These are phyloP conservation scores for Arthrobotrys conoides DNA, from an alignment of 2,329 filamentous ascomycete genomes.

Conservation along the genomic window DNA sequence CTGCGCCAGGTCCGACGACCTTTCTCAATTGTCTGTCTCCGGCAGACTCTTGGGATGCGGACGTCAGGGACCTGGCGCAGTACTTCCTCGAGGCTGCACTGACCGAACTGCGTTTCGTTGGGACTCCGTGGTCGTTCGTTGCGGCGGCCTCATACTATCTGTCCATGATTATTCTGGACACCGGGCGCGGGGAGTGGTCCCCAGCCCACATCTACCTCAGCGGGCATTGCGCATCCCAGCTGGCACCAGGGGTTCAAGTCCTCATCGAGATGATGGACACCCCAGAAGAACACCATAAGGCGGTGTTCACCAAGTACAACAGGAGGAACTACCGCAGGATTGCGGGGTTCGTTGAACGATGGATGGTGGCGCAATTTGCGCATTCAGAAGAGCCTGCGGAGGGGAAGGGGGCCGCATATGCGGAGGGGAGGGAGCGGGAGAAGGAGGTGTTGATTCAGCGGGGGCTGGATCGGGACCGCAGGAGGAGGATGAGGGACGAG, in stretches of 20 bases:
- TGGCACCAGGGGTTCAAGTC: slow-evolving; percentile 81
- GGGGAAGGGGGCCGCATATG: background rate
- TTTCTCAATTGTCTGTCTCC: slow-evolving; percentile 97
- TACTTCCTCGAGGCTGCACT: slow-evolving; percentile 97
- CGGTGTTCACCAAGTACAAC: slow-evolving; percentile 92
- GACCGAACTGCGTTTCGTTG: slow-evolving; percentile 98
- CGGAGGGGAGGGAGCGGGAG: background rate
- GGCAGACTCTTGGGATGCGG: slow-evolving; percentile 95
- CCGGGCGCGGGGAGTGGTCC: slow-evolving; percentile 84
- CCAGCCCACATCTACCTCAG: slow-evolving; percentile 91
- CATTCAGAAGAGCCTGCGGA: background rate
- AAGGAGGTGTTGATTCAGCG: background rate
- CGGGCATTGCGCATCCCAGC: slow-evolving; percentile 88
- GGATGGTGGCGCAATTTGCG: slow-evolving; percentile 70
- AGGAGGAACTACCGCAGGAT: slow-evolving; percentile 89
- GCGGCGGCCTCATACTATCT: slow-evolving; percentile 95
- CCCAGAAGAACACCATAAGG: slow-evolving; percentile 83
- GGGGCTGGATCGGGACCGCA: background rate
- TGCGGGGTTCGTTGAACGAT: slow-evolving; percentile 82
- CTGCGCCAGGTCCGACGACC: slow-evolving; percentile 99
- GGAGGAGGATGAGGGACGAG: slow-evolving; percentile 1
- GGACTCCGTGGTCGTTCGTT: slow-evolving; percentile 88
- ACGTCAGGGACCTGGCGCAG: slow-evolving; percentile 94
- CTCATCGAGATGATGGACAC: slow-evolving; percentile 90
- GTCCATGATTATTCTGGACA: slow-evolving; percentile 85